Percentiles rank a stretch among this genome's conserved stretches.
phyloP scores from a whole-genome alignment of 441 rosid genomes.

The Corymbia citriodora region DNA sequence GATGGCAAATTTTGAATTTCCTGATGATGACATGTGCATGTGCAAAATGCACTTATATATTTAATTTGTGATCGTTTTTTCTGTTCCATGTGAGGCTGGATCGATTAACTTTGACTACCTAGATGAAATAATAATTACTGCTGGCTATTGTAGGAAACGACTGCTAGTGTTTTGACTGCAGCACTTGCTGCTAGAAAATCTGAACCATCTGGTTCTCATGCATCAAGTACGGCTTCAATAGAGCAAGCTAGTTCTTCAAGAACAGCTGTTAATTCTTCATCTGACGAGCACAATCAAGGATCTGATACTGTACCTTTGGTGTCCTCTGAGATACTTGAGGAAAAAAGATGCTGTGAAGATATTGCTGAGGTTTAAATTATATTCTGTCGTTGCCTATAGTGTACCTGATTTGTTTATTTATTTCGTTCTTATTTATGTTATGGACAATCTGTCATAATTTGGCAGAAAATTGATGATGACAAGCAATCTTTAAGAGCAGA shows the following conservation, averaged over 20 bases:
- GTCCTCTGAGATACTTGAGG: slow-evolving; percentile 26
- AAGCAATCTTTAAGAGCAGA: slow-evolving; percentile 24
- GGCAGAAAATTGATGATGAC: slow-evolving; percentile 6
- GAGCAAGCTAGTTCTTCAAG: slow-evolving; percentile 40
- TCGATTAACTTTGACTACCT: background rate
- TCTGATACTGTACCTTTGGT: slow-evolving; percentile 22
- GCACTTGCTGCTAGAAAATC: slow-evolving; percentile 60
- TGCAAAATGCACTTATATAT: background rate
- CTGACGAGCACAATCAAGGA: slow-evolving; percentile 15
- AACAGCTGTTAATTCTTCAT: slow-evolving; percentile 23
- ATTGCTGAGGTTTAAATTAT: slow-evolving; percentile 31
- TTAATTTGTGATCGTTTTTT: background rate
- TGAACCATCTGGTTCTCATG: slow-evolving; percentile 32
- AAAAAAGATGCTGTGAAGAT: slow-evolving; percentile 12
- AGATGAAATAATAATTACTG: background rate
- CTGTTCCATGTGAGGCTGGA: background rate
- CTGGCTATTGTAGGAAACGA: slow-evolving; percentile 57
- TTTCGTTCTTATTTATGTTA: background rate
- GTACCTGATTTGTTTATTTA: background rate
- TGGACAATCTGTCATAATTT: background rate
- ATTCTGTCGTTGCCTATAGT: background rate
- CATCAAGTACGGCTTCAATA: slow-evolving; percentile 24
- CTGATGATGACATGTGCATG: background rate
- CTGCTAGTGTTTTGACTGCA: slow-evolving; percentile 61
- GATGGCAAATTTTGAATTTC: background rate